Base-by-base conservation (phyloP, 495 filamentous ascomycete genomes). In the Neurospora sp. region DNA sequence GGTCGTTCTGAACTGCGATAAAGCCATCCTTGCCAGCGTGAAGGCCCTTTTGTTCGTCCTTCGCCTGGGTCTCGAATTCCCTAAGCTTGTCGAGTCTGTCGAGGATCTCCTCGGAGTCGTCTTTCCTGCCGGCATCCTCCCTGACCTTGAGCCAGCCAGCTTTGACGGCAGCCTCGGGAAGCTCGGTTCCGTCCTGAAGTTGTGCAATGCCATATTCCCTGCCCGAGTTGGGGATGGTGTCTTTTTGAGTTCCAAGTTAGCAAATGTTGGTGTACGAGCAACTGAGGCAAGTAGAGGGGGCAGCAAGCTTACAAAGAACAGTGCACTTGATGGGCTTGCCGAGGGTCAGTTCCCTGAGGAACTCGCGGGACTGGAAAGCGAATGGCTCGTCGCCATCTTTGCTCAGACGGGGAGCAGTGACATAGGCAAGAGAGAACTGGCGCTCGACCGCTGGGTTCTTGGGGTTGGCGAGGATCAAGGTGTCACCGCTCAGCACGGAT, bases 291-390 rank as follows among this genome's bases (percentile, higher is more conserved):
- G 2, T 3, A 9, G 3, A n/a, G 1, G 3, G 14, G 14, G 39
- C n/a, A 31, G 27, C 27, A 20, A 48, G 77, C 79, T 75, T 72
- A 81, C 79, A 86, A 44, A 94, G 84, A 39, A 94, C 87, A 40
- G 89, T 86, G 87, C 96, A 97, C 77, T 93, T 90, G 72, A 99
- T 83, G 14, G 90, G 87, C 79, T 97, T 97, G 73, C 94, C 94
- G 71, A 99, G 93, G 9, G 91, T 84, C 53, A 93, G 83, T 69
- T 91, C 90, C 72, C 96, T 90, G 40, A 98, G 88, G 79, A 91
- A 95, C 79, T 99, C 96, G 71, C 96, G 92, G 59, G 96, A 97
- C 82, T 94, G 90, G 81, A 97, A 98, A 45, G 91, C 94, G 76
- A 89, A 94, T 22, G 91, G 88, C 88, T 98, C 95, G 75, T 98